Base-by-base conservation (phyloP, 345 rosid species). In the Salix caprea region DNA sequence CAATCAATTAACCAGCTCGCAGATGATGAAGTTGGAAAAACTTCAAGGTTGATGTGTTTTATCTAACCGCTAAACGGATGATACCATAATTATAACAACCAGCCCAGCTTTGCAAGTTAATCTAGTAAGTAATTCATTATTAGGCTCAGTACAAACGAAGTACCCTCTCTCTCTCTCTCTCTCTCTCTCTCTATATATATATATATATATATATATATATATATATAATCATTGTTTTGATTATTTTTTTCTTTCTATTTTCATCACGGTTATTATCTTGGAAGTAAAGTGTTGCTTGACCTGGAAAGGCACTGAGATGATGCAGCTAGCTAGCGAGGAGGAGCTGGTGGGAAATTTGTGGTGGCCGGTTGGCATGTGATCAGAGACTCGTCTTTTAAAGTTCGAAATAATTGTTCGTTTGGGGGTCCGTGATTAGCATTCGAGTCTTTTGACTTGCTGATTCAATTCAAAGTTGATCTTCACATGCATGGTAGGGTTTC, bases 341-440 rank as follows among this genome's bases (percentile, higher is more conserved):
- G 76, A 39, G 32, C 7, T 5, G 73, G 73, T 26, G 7, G 2
- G 58, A 11, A 24, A 13, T 32, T 12, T 34, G 37, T 64, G 69
- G 71, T 52, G 58, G 37, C 37, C 37, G 37, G 74, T 21, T 28
- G 71, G 68, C 86, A 82, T 67, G 84, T 76, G 85, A 34, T 34
- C 37, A 34, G 37, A 82, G 37, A 73, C 86, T 78, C 86, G 73
- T 67, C 86, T 85, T 85, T 85, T 82, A 34, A 82, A 67, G 85
- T 50, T 74, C 64, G 75, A 44, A 24, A 75, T 60, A 67, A 72
- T 60, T 76, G 67, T 5, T 70, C 40, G 15, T 52, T 34, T 40
- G 14, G 77, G 75, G 79, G 67, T 36, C 81, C 85, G 65, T 75
- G 48, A 40, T 44, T 68, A 54, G 54, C 39, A 12, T 58, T 68